Evolutionary conservation across 768 basidiomycete species (phyloP), one percentile per base, ranked within the genome.

Genomic region (Cystofilobasidium bisporidii): DNA sequence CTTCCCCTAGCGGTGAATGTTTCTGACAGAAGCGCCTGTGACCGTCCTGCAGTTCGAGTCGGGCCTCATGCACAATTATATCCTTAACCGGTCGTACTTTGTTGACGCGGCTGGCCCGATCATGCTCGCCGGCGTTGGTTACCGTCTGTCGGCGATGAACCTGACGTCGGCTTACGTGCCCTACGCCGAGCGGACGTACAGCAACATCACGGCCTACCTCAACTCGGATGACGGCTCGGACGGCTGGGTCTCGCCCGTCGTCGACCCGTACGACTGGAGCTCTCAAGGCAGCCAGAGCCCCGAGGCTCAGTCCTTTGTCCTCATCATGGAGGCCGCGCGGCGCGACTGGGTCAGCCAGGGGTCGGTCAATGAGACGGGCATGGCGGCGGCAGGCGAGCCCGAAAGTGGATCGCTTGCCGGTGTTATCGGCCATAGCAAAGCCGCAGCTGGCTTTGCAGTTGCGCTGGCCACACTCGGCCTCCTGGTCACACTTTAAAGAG

Each of bases 281-380:
- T 15, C 70, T 1, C 66, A 82, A 68, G 86, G 87, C 0, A 67
- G 76, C 0, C 26, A 83, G 24, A 87, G 86, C 68, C 83, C 90
- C 1, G 91, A 93, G 75, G 85, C 81, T 0, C 81, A 92, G 77
- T 87, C 87, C 10, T 93, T 93, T 75, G 83, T 87, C 15, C 75
- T 92, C 8, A 81, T 85, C 73, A 80, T 91, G 77, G 81, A 89
- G 67, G 82, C 87, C 0, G 87, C 87, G 5, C 88, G 85, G 81
- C 79, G 81, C 53, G 89, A 90, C 71, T 91, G 89, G 88, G 80
- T 82, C 1, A 33, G 11, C 50, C 1, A 48, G 8, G 68, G 68
- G 18, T n/a, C 47, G 12, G 14, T 40, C 15, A 68, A 68, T 47
- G 67, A 50, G 32, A 58, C 61, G 3, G 67, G 67, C 1, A 10